A percentile compares a stretch with the other conserved stretches of the same genome.
These are phyloP conservation scores for Monosporascus sp. DNA, from an alignment of 2,329 filamentous ascomycete species.

Conservation along the genomic window DNA sequence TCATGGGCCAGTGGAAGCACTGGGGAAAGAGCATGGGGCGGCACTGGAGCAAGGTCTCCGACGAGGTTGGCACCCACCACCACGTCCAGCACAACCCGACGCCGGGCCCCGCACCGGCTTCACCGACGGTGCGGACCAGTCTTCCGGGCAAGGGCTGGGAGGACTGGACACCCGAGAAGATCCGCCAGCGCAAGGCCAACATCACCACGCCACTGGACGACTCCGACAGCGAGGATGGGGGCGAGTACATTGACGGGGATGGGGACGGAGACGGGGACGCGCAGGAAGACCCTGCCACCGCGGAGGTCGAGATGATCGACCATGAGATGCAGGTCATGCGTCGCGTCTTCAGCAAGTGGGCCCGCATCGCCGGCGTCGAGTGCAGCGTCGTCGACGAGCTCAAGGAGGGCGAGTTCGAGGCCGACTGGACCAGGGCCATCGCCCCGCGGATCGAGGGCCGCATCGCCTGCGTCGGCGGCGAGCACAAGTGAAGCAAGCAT, in stretches of 20 bases:
- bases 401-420: slow-evolving; percentile 52
- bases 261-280: slow-evolving; percentile 20
- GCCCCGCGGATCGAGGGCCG: slow-evolving; percentile 72
- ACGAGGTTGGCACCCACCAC: slow-evolving; percentile 45
- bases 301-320: slow-evolving; percentile 40
- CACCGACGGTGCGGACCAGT: slow-evolving; percentile 8
- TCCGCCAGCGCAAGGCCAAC: slow-evolving; percentile 29
- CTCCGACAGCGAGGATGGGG: slow-evolving; percentile 34
- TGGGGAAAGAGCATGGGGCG: slow-evolving; percentile 57
- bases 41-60: slow-evolving; percentile 64
- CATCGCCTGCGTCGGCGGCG: slow-evolving; percentile 40
- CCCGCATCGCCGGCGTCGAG: slow-evolving; percentile 58
- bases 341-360: slow-evolving; percentile 69
- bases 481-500: slow-evolving; percentile 7
- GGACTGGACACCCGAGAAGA: slow-evolving; percentile 30
- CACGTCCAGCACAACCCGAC: slow-evolving; percentile 40
- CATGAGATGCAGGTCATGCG: slow-evolving; percentile 59
- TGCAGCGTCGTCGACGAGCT: slow-evolving; percentile 48
- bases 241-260: slow-evolving; percentile 20
- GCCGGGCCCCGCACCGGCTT: slow-evolving; percentile 16
- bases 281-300: too few relatives aligned
- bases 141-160: slow-evolving; percentile 26
- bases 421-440: slow-evolving; percentile 77
- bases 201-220: slow-evolving; percentile 35
- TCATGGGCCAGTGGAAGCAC: slow-evolving; percentile 72